Percentiles rank a stretch among this genome's conserved stretches.
phyloP scores from a whole-genome alignment of 129 eudicot species.

The Flaveria brownii region DNA sequence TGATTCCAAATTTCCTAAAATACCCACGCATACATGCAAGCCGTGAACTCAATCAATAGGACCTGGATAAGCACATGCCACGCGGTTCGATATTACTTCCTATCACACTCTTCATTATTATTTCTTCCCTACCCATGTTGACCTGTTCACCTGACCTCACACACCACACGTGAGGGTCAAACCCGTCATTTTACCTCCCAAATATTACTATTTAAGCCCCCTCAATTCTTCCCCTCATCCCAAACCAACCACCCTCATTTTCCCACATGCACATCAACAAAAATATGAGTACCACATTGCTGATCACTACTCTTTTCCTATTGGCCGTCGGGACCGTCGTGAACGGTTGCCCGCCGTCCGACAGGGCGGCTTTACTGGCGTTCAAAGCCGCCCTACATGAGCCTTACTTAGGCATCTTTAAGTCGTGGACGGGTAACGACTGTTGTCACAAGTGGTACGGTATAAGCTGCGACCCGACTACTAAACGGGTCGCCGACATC shows the following conservation, averaged over 20 bases:
- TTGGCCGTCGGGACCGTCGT: slow-evolving; percentile 35
- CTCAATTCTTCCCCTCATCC: neutral
- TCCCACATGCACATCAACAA: slow-evolving; percentile 15
- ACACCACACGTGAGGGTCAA: slow-evolving; percentile 58
- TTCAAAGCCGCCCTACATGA: slow-evolving; percentile 66
- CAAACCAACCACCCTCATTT: slow-evolving; percentile 23
- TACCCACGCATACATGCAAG: neutral
- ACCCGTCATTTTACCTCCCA: slow-evolving; percentile 32
- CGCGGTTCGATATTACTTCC: slow-evolving; percentile 24
- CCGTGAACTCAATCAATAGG: slow-evolving; percentile 22
- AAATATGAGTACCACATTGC: slow-evolving; percentile 35
- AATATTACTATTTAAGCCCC: slow-evolving; percentile 16
- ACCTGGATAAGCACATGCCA: slow-evolving; percentile 41
- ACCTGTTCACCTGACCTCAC: slow-evolving; percentile 44
- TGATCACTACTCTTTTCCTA: slow-evolving; percentile 24
- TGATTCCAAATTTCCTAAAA: neutral
- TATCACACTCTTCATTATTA: slow-evolving; percentile 25
- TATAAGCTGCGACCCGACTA: slow-evolving; percentile 65
- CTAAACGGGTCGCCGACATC: slow-evolving; percentile 79
- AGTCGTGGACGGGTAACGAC: slow-evolving; percentile 79
- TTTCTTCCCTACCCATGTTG: slow-evolving; percentile 54
- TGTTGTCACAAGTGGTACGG: slow-evolving; percentile 95
- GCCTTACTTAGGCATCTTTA: slow-evolving; percentile 70
- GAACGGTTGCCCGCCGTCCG: slow-evolving; percentile 62
- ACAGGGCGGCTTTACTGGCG: slow-evolving; percentile 71